A percentile compares a stretch with the other conserved stretches of the same genome.
These are phyloP conservation scores for Teratosphaeriaceae sp. DNA, from an alignment of 2,329 filamentous ascomycete genomes.

Conservation along the genomic window DNA sequence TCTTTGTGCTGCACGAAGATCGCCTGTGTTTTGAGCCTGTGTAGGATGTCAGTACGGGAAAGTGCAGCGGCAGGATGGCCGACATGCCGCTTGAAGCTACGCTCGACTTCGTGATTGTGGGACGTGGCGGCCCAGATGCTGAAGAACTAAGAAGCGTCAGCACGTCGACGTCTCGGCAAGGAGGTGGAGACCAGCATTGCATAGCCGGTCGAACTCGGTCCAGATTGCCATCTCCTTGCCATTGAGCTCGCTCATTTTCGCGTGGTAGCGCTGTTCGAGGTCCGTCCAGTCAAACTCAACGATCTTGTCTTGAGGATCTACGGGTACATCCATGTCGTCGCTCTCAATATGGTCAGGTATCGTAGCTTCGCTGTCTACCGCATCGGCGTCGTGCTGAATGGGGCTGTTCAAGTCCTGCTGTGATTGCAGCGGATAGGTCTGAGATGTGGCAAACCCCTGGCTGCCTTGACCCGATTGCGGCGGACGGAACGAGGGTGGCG, in stretches of 20 bases:
- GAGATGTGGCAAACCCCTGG: background rate
- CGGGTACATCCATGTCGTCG: slow-evolving; percentile 15
- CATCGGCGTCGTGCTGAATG: background rate
- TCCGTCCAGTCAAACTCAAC: slow-evolving; percentile 66
- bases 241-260: slow-evolving; percentile 57
- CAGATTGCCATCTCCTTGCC: slow-evolving; percentile 51
- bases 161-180: background rate
- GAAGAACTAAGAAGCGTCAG: slow-evolving; percentile 57
- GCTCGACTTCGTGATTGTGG: slow-evolving; percentile 64
- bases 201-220: slow-evolving; percentile 37
- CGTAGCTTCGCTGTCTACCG: slow-evolving; percentile 5
- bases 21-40: slow-evolving; percentile 70
- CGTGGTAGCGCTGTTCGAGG: slow-evolving; percentile 64
- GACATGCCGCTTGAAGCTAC: slow-evolving; percentile 66
- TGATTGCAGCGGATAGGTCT: background rate
- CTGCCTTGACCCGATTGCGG: slow-evolving; percentile 3
- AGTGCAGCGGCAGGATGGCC: background rate
- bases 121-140: slow-evolving; percentile 70
- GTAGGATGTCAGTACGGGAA: slow-evolving; percentile 1
- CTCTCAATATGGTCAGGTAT: slow-evolving; percentile 8
- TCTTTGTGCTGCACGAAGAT: slow-evolving; percentile 71
- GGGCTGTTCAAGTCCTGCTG: background rate
- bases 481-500: background rate
- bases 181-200: slow-evolving; percentile 45
- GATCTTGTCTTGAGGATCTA: slow-evolving; percentile 33